Evolutionary conservation across 2,329 filamentous ascomycete genomes (phyloP).

Genomic region (Rutstroemia sp.): DNA sequence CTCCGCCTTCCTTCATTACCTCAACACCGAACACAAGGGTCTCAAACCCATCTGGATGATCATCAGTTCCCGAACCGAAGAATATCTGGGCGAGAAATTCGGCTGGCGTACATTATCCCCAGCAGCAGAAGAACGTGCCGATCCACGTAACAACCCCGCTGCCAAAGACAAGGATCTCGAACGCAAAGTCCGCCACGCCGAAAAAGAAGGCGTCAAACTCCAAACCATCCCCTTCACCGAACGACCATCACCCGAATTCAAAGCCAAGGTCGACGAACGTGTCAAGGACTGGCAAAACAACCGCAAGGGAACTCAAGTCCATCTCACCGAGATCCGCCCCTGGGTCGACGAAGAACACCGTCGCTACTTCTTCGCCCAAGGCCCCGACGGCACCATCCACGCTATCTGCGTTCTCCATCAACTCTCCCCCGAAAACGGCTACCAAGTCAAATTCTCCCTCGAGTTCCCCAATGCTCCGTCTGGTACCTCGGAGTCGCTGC

Average conservation of each 20-base stretch:
- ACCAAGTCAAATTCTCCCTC: constrained; percentile 94
- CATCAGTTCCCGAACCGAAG: constrained; percentile 70
- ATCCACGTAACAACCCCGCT: constrained; percentile 60
- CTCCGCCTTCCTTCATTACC: constrained; percentile 64
- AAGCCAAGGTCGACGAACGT: constrained; percentile 60
- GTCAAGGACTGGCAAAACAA: constrained; percentile 73
- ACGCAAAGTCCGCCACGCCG: constrained; percentile 76
- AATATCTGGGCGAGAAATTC: constrained; percentile 70
- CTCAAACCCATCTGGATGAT: constrained; percentile 86
- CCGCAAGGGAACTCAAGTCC: constrained; percentile 80
- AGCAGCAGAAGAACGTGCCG: constrained; percentile 80
- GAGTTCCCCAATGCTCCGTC: constrained; percentile 85
- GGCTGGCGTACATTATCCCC: constrained; percentile 87
- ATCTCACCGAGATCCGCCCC: constrained; percentile 81
- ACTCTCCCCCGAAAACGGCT: constrained; percentile 72
- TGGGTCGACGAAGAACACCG: constrained; percentile 81
- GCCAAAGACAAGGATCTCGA: constrained; percentile 68
- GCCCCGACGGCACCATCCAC: constrained; percentile 62
- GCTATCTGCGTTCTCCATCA: constrained; percentile 79
- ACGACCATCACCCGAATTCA: constrained; percentile 57
- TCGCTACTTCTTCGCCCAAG: constrained; percentile 76
- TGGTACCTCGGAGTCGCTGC: constrained; percentile 78
- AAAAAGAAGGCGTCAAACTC: constrained; percentile 78
- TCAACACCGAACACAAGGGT: constrained; percentile 61
- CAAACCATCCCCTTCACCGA: constrained; percentile 62